phyloP scores from a whole-genome alignment of 768 basidiomycete genomes.

The Leucosporidium scottii region DNA sequence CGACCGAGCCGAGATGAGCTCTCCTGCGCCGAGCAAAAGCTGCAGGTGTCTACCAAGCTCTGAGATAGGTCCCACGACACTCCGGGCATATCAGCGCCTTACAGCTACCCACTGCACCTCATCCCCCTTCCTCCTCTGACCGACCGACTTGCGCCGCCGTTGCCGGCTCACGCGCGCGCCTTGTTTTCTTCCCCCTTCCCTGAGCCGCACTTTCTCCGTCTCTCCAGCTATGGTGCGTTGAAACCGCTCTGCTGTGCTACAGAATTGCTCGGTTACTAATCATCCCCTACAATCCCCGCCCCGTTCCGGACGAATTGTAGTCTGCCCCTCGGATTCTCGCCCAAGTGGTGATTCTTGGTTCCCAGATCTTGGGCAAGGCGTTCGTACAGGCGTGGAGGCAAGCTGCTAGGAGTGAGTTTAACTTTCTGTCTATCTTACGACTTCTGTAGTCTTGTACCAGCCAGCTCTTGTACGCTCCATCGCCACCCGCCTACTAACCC shows the following conservation, averaged over 20 bases:
- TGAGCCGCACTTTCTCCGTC: not conserved
- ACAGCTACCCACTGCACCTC: too few species aligned
- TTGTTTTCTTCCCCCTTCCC: not conserved
- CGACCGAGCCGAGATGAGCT: too few species aligned
- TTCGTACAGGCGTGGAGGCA: conserved; percentile 82
- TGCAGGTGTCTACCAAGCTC: too few species aligned
- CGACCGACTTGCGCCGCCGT: too few species aligned
- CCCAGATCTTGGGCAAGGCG: conserved; percentile 83
- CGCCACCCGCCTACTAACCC: not conserved
- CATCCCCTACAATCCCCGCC: not conserved
- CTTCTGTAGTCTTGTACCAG: not conserved
- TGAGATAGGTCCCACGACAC: too few species aligned
- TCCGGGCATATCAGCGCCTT: too few species aligned
- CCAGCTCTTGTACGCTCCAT: not conserved
- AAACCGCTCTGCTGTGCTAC: not conserved
- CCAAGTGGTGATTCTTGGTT: conserved; percentile 69
- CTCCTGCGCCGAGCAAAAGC: too few species aligned
- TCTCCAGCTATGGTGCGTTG: not conserved
- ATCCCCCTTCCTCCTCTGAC: too few species aligned
- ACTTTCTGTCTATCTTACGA: too few species aligned
- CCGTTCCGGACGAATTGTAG: conserved; percentile 43
- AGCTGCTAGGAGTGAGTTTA: conserved; percentile 75
- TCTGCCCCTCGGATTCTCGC: conserved; percentile 70
- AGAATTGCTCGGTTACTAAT: not conserved
- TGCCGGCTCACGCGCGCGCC: not conserved